These are phyloP conservation scores for Xylariaceae sp. DNA, from an alignment of 2,329 filamentous ascomycete species.

Conservation along the genomic window DNA sequence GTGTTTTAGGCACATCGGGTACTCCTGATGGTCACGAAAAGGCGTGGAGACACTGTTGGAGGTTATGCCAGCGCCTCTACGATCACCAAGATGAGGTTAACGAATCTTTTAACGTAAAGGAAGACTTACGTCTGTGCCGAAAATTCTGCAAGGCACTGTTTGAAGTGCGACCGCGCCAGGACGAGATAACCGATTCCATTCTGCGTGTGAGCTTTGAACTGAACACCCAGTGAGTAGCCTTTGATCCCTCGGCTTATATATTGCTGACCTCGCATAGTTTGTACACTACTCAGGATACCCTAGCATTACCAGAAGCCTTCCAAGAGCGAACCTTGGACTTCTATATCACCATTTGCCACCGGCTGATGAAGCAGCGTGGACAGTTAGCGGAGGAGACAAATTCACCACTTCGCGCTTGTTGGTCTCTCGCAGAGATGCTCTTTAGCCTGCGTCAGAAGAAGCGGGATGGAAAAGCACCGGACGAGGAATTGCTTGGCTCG, in stretches of 20 bases:
- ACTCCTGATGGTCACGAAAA: constrained; percentile 81
- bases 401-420: constrained; percentile 82
- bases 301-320: constrained; percentile 82
- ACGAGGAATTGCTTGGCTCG: constrained; percentile 84
- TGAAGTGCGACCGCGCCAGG: constrained; percentile 78
- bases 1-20: constrained; percentile 77
- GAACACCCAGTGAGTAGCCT: constrained; percentile 75
- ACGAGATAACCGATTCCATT: constrained; percentile 83
- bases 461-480: constrained; percentile 72
- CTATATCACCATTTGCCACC: constrained; percentile 90
- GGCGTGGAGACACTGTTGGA: constrained; percentile 95
- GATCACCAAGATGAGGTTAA: constrained; percentile 76
- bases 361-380: constrained; percentile 92
- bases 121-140: constrained; percentile 83
- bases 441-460: constrained; percentile 87
- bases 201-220: constrained; percentile 92
- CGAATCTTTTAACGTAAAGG: constrained; percentile 68
- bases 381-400: constrained; percentile 83
- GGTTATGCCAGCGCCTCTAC: constrained; percentile 87
- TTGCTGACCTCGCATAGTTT: constrained; percentile 53
- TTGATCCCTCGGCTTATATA: not conserved
- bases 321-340: constrained; percentile 90
- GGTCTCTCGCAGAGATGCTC: constrained; percentile 89
- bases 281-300: constrained; percentile 85
- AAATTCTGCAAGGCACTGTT: constrained; percentile 93